Conservation (phyloP, 1,139 yeast genomes). For the Citeromyces hawaiiensis region DNA sequence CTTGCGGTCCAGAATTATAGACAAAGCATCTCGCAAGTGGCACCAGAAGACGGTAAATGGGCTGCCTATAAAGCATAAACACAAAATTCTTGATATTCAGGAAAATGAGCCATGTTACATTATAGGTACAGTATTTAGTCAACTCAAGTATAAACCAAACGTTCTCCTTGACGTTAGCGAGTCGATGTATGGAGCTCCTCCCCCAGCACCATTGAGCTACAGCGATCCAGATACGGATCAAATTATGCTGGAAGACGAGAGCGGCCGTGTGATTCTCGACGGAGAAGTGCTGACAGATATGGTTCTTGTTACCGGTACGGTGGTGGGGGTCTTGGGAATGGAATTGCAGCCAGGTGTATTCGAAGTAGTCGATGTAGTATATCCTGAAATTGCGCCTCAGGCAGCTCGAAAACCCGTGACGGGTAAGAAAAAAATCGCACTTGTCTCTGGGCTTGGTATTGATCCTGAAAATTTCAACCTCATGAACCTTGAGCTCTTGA, state of each 20-base stretch:
- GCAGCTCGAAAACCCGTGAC: constrained; percentile 16
- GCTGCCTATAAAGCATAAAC: constrained; percentile 23
- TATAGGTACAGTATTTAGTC: constrained; percentile 81
- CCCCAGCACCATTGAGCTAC: constrained; percentile 21
- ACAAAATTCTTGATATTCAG: constrained; percentile 66
- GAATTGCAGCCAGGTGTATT: constrained; percentile 78
- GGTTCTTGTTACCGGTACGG: constrained; percentile 72
- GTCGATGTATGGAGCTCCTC: constrained; percentile 38
- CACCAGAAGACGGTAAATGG: constrained; percentile 30
- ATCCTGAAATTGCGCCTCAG: constrained; percentile 57
- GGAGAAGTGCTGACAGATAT: constrained; percentile 38
- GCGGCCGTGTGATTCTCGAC: constrained; percentile 69
- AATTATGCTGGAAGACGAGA: constrained; percentile 80
- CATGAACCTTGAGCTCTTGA: constrained; percentile 45
- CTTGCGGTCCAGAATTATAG: constrained; percentile 40
- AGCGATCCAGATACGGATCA: constrained; percentile 43
- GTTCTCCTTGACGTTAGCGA: constrained; percentile 69
- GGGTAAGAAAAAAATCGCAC: constrained; percentile 28
- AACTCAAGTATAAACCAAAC: constrained; percentile 74
- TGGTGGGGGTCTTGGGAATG: constrained; percentile 77
- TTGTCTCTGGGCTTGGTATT: constrained; percentile 65
- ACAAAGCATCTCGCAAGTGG: constrained; percentile 37
- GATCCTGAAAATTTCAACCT: constrained; percentile 27
- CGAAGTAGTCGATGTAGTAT: constrained; percentile 68
- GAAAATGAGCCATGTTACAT: constrained; percentile 72